Evolutionary conservation across 129 eudicot species (phyloP), one percentile per base, ranked within the genome.

Genomic region (Chrysanthemum lavandulifolium): DNA sequence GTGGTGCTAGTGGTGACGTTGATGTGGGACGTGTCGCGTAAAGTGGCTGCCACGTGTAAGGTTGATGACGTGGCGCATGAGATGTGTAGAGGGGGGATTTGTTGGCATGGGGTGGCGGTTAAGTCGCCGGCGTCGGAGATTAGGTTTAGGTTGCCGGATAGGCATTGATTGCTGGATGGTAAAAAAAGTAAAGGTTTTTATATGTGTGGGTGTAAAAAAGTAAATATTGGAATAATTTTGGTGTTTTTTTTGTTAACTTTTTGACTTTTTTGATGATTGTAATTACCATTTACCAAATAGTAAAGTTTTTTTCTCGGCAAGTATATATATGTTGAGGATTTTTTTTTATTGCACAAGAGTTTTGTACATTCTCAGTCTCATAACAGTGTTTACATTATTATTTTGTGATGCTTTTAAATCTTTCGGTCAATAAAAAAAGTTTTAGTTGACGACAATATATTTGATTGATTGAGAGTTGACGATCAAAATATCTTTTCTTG

Each of bases 101-200:
- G 58, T 53, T 53, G 58, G 58, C 58, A 53, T 53, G 58, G 58
- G 6, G 58, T 53, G 7, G 58, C 58, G n/a, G 58, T 53, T 53
- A 53, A 53, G 58, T 53, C 58, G n/a, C 58, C 58, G n/a, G 58
- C 18, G n/a, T 53, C 58, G 7, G 58, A 53, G 18, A 53, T 53
- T 53, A 14, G 19, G 58, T 13, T 53, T 53, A 53, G 16, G 58
- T 16, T 53, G n/a, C 58, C 58, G 47, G 47, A 40, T 53, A 10
- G 58, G 18, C 58, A 16, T 53, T n/a, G 2, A 31, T 31, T 0
- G 3, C 0, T 3, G 0, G 0, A 31, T 31, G 36, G 36, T 31
- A 29, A 31, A 31, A 31, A 29, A 29, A 29, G 31, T 2, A 29
- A 29, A 27, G 29, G 29, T 1, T 27, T 27, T 4, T 49, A 13